Conservation (phyloP, 2,329 filamentous ascomycete species). For the Sclerotiophoma versabilis region DNA sequence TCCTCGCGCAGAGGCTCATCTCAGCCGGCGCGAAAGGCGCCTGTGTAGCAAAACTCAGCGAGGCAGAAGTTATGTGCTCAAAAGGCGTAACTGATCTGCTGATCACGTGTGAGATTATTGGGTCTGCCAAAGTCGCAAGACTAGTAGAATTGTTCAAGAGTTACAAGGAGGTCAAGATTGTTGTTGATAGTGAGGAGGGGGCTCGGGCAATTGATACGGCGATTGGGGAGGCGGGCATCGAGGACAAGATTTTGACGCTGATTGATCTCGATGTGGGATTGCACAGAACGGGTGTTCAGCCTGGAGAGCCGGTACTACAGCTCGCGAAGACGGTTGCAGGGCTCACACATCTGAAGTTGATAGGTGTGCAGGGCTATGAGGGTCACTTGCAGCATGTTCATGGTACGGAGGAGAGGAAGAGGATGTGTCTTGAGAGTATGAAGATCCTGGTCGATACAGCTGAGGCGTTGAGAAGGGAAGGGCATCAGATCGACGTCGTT, state of each 20-base stretch:
- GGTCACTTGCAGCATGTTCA: constrained; percentile 63
- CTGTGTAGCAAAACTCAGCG: constrained; percentile 61
- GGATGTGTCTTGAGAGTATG: constrained; percentile 57
- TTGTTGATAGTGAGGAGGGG: constrained; percentile 57
- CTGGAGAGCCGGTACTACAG: constrained; percentile 50
- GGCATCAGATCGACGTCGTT: constrained; percentile 58
- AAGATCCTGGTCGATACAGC: constrained; percentile 54
- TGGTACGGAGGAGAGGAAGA: constrained; percentile 51
- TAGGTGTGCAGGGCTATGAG: constrained; percentile 62
- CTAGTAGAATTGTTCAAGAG: constrained; percentile 56
- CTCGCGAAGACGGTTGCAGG: constrained; percentile 52
- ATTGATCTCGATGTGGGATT: constrained; percentile 61
- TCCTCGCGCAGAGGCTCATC: constrained; percentile 54
- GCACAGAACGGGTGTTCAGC: constrained; percentile 58
- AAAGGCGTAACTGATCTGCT: constrained; percentile 59
- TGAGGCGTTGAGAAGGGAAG: constrained; percentile 50
- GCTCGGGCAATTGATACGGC: constrained; percentile 57
- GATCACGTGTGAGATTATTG: constrained; percentile 61
- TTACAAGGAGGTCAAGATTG: constrained; percentile 52
- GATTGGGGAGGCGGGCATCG: constrained; percentile 46
- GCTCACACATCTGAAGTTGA: constrained; percentile 52
- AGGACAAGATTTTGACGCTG: constrained; percentile 51
- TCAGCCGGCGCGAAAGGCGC: constrained; percentile 59
- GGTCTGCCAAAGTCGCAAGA: constrained; percentile 54
- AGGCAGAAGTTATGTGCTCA: constrained; percentile 48